Percentiles rank a stretch among this genome's conserved stretches.
phyloP scores from a whole-genome alignment of 805 yeast genomes.

The Saccharomycopsis microspora region DNA sequence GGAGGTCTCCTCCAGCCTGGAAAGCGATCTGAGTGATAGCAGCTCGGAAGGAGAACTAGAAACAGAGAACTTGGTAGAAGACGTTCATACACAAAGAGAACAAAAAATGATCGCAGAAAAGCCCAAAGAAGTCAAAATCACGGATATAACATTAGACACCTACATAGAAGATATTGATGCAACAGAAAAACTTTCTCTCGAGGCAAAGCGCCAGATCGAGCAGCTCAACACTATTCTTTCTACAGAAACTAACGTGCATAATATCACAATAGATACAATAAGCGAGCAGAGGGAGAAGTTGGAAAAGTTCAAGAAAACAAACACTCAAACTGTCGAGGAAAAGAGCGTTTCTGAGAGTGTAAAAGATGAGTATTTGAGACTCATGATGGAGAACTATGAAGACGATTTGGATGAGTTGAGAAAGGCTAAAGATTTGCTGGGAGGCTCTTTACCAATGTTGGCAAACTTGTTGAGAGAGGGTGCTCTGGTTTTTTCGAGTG shows the following conservation, averaged over 20 bases:
- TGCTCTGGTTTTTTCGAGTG: slow-evolving; percentile 16
- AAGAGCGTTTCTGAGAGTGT: neutral
- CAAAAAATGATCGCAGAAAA: neutral
- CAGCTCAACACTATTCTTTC: neutral
- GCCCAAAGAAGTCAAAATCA: neutral
- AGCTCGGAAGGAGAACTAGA: neutral
- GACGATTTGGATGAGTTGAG: slow-evolving; percentile 40
- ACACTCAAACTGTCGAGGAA: neutral
- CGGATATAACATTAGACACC: neutral
- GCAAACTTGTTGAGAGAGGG: slow-evolving; percentile 41
- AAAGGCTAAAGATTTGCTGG: slow-evolving; percentile 36
- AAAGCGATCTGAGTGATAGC: neutral
- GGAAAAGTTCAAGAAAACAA: neutral
- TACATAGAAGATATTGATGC: neutral
- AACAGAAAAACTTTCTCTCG: neutral
- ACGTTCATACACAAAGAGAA: neutral
- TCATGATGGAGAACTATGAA: slow-evolving; percentile 36
- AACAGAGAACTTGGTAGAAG: neutral
- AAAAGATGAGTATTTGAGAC: slow-evolving; percentile 27
- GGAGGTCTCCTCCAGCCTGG: slow-evolving; percentile 10
- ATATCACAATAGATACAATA: neutral
- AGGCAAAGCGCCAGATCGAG: neutral
- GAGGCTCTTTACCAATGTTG: slow-evolving; percentile 34
- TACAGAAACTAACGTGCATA: neutral
- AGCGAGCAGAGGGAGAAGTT: neutral